Conservation (phyloP, 2,329 filamentous ascomycete genomes). For the Fusarium neocosmosporiellum region DNA sequence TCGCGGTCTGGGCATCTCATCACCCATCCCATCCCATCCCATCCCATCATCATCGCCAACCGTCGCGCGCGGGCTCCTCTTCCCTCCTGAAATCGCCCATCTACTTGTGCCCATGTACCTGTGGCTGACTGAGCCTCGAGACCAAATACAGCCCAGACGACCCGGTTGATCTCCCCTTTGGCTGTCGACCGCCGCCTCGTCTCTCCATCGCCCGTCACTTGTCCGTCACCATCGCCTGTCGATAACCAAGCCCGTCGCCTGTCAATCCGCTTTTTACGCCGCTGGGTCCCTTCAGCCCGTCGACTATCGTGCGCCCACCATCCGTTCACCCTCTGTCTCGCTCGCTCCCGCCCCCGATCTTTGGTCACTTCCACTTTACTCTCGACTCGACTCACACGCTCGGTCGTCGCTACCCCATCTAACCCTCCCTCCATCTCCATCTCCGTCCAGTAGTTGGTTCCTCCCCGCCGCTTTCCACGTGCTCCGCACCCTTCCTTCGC, state of each 20-base stretch:
- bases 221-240: slow-evolving; percentile 9
- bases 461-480: slow-evolving; percentile 35
- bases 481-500: slow-evolving; percentile 36
- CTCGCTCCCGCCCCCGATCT: slow-evolving; percentile 22
- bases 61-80: background rate
- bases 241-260: slow-evolving; percentile 8
- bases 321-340: slow-evolving; percentile 14
- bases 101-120: background rate
- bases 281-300: slow-evolving; percentile 12
- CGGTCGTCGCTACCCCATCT: slow-evolving; percentile 26
- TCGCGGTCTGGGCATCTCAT: slow-evolving; percentile 18
- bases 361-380: slow-evolving; percentile 26
- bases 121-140: slow-evolving; percentile 14
- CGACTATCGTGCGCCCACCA: slow-evolving; percentile 22
- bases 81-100: slow-evolving; percentile 6
- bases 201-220: background rate
- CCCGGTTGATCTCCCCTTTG: background rate
- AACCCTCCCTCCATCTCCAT: slow-evolving; percentile 3
- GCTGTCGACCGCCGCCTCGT: background rate
- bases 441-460: slow-evolving; percentile 8
- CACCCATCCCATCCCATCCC: slow-evolving; percentile 3
- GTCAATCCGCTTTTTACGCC: slow-evolving; percentile 22
- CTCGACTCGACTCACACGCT: slow-evolving; percentile 31
- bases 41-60: background rate
- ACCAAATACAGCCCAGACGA: slow-evolving; percentile 5